phyloP scores from a whole-genome alignment of 2,329 filamentous ascomycete genomes.

The Cladosporium sp. region DNA sequence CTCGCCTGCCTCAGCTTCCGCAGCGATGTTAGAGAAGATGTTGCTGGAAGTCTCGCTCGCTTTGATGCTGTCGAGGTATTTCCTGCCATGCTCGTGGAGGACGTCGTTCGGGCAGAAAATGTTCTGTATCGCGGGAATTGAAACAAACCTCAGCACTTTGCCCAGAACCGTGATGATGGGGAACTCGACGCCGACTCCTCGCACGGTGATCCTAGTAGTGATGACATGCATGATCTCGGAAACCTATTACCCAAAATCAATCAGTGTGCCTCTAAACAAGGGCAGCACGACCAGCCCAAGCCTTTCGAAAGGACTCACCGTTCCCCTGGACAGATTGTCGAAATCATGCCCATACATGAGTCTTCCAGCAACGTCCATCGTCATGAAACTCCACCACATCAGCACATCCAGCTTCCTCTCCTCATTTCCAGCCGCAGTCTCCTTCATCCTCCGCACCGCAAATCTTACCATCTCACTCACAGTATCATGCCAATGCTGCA shows the following conservation, averaged over 20 bases:
- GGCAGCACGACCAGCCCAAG: not conserved
- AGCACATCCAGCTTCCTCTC: constrained; percentile 40
- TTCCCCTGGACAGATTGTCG: constrained; percentile 40
- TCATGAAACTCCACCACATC: constrained; percentile 45
- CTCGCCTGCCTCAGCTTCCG: constrained; percentile 31
- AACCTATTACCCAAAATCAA: constrained; percentile 18
- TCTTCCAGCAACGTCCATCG: constrained; percentile 41
- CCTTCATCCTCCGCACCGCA: constrained; percentile 37
- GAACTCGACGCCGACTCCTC: constrained; percentile 37
- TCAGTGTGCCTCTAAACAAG: no score
- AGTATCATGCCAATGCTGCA: constrained; percentile 39
- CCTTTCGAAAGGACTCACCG: constrained; percentile 27
- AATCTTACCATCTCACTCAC: constrained; percentile 37
- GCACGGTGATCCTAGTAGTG: constrained; percentile 31
- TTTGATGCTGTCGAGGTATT: constrained; percentile 29
- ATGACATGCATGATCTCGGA: constrained; percentile 35
- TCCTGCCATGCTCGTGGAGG: constrained; percentile 26
- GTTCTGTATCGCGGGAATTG: constrained; percentile 24
- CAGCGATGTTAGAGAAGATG: constrained; percentile 32
- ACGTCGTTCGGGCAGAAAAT: constrained; percentile 25
- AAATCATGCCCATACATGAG: constrained; percentile 44
- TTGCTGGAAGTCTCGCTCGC: constrained; percentile 23
- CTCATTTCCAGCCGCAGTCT: constrained; percentile 29
- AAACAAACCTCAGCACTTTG: constrained; percentile 20
- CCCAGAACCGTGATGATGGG: constrained; percentile 30